Conservation (phyloP, 2,329 filamentous ascomycete species). For the Cercospora beticola region DNA sequence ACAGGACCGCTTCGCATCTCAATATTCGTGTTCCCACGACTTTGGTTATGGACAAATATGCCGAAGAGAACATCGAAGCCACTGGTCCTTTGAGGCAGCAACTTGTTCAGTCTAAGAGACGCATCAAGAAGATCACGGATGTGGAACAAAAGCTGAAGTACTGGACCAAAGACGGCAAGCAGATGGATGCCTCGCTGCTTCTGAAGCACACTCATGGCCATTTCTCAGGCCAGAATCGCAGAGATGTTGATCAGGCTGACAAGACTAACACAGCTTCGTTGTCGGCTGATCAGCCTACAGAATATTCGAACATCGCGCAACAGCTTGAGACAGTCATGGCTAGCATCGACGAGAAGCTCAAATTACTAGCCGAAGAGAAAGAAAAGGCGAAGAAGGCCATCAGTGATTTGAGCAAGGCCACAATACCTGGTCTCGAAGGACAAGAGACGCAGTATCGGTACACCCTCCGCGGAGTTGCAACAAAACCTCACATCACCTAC, state of each 20-base stretch:
- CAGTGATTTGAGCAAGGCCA: conserved; percentile 30
- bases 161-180: conserved; percentile 32
- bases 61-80: conserved; percentile 51
- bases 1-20: conserved; percentile 36
- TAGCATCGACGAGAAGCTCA: conserved; percentile 37
- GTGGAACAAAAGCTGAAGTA: conserved; percentile 41
- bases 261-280: conserved; percentile 24
- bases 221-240: conserved; percentile 34
- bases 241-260: conserved; percentile 26
- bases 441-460: conserved; percentile 50
- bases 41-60: conserved; percentile 61
- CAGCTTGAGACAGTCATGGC: conserved; percentile 39
- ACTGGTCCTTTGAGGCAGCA: conserved; percentile 50
- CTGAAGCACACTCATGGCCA: conserved; percentile 38
- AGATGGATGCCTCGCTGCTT: conserved; percentile 41
- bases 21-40: conserved; percentile 54
- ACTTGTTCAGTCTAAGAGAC: conserved; percentile 37
- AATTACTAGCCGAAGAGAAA: conserved; percentile 32
- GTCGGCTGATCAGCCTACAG: conserved; percentile 21
- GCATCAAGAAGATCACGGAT: conserved; percentile 36
- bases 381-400: conserved; percentile 35
- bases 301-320: conserved; percentile 32
- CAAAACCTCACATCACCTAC: conserved; percentile 58
- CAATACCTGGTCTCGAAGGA: conserved; percentile 24
- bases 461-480: conserved; percentile 59